Percentiles rank a stretch among this genome's conserved stretches.
Evolutionary conservation across 352 stramenopile species (phyloP).

Genomic region (Globisporangium spinosum): DNA sequence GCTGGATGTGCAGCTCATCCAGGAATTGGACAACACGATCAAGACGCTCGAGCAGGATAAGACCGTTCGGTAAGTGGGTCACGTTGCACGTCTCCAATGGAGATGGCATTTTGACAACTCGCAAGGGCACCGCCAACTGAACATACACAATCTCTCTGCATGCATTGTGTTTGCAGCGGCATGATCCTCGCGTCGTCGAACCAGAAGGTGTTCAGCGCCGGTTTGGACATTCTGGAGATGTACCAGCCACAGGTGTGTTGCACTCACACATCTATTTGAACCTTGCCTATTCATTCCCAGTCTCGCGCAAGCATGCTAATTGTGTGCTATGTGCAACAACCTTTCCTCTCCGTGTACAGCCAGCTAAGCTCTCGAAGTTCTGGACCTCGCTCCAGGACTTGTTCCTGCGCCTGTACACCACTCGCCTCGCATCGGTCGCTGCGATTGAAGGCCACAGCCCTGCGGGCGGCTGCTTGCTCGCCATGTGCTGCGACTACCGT

Average conservation of each 20-base stretch:
- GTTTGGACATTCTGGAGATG: conserved; percentile 92
- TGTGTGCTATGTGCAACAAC: neutral
- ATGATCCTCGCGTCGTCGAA: conserved; percentile 77
- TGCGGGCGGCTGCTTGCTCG: conserved; percentile 91
- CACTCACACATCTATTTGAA: neutral
- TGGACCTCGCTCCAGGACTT: conserved; percentile 92
- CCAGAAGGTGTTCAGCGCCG: conserved; percentile 88
- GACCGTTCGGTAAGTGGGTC: conserved; percentile 44
- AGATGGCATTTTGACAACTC: neutral
- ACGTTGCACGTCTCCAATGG: neutral
- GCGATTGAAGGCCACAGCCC: conserved; percentile 91
- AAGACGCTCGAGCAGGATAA: conserved; percentile 76
- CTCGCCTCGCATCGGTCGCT: conserved; percentile 81
- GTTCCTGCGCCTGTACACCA: conserved; percentile 92
- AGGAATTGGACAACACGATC: conserved; percentile 64
- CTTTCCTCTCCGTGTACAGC: conserved; percentile 17
- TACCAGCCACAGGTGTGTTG: conserved; percentile 73
- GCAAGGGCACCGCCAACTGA: neutral
- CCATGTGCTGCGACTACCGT: conserved; percentile 93
- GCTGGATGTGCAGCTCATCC: conserved; percentile 44
- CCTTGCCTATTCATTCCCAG: neutral
- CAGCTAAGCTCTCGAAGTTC: conserved; percentile 72
- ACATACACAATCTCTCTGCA: neutral
- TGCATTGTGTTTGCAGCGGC: conserved; percentile 34
- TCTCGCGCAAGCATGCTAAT: neutral